Evolutionary conservation across 2,329 filamentous ascomycete species (phyloP), one percentile per base, ranked within the genome.

Genomic region (Colletotrichum sp.): DNA sequence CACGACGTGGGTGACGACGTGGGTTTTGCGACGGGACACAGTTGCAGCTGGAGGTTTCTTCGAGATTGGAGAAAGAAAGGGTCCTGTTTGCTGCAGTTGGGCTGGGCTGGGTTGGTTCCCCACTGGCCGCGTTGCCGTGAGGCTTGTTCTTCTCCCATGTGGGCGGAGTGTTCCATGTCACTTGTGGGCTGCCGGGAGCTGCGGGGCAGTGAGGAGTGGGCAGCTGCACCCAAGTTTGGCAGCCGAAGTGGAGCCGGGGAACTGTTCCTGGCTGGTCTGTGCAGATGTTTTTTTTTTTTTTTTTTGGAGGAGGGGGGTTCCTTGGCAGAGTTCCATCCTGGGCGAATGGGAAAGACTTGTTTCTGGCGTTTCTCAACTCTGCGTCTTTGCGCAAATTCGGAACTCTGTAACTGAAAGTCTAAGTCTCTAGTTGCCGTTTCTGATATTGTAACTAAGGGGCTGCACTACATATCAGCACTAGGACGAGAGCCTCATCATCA

Each of bases 11-110:
- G 55, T 30, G 48, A 55, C 43, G 30, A 30, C 9, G 34, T 27
- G 39, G 13, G 73, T 60, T 64, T 68, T 30, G 74, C 58, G 64
- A 76, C 28, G 74, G 74, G 74, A 76, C 74, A 76, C 74, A 68
- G 74, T 76, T 73, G 70, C 70, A 71, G 70, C 43, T 52, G 12
- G 62, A 66, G 62, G 62, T 52, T 61, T 48, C 30, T 39, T 27
- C 13, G 61, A 39, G 25, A 58, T 76, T 73, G 74, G 64, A 65
- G 64, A 43, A 66, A 61, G 34, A 58, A 48, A 34, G 67, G 67
- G 67, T 70, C 67, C 48, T 52, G 43, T 52, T 52, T 2, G n/a
- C 43, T 52, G n/a, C 48, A n/a, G 8, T 8, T 8, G 5, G 4
- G 39, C n/a, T n/a, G 39, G 39, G 39, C 18, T 48, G 18, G 13